phyloP scores from a whole-genome alignment of 305 asterid genomes.

The Fraxinus paxiana region DNA sequence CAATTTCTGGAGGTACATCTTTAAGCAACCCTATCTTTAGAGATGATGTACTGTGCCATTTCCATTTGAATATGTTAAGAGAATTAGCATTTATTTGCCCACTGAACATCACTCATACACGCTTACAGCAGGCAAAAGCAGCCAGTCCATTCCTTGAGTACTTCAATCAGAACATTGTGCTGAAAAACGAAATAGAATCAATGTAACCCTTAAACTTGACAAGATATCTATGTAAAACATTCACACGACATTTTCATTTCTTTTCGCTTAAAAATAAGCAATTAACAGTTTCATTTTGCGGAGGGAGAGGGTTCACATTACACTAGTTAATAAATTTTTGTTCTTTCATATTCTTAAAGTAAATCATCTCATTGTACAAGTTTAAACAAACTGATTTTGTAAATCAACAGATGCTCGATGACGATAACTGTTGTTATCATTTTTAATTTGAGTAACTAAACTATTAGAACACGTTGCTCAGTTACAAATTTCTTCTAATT shows the following conservation, averaged over 20 bases:
- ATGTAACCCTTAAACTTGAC: not conserved
- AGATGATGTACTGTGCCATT: constrained; percentile 49
- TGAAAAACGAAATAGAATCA: constrained; percentile 29
- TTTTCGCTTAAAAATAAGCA: not conserved
- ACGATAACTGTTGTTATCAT: not conserved
- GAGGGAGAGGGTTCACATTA: not conserved
- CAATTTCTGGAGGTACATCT: constrained; percentile 67
- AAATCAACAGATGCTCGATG: not conserved
- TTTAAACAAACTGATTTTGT: not conserved
- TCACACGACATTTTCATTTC: not conserved
- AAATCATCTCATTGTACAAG: not conserved
- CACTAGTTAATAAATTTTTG: not conserved
- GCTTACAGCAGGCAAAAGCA: constrained; percentile 41
- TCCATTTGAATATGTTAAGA: constrained; percentile 70
- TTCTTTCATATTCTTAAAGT: not conserved
- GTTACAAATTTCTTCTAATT: not conserved
- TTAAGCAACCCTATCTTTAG: constrained; percentile 59
- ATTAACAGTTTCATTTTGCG: not conserved
- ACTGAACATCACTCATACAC: constrained; percentile 74
- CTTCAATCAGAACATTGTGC: constrained; percentile 40
- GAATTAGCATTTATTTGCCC: constrained; percentile 57
- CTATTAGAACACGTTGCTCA: not conserved
- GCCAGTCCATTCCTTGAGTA: constrained; percentile 50
- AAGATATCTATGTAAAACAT: not conserved
- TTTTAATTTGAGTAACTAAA: not conserved